Base-by-base conservation (phyloP, 768 basidiomycete species). In the Mycena venus region DNA sequence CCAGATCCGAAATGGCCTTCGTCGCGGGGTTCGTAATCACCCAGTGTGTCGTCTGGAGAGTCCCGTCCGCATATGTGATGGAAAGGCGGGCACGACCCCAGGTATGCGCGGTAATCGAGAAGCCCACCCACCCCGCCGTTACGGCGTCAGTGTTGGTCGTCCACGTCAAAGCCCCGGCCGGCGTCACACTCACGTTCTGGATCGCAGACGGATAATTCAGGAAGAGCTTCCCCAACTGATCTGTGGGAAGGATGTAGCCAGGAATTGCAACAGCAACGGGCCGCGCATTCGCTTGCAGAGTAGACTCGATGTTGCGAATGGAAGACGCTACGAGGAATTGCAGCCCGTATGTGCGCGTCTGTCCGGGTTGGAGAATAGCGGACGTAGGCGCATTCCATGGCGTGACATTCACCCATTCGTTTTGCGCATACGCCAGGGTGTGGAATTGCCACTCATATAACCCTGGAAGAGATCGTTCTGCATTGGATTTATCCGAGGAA, bases 401-500 rank as follows among this genome's bases (percentile, higher is more conserved):
- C 0, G 88, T 87, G 42, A 87, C 86, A 14, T 77, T 76, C 7
- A 83, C 82, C 90, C 90, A 90, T 77, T 90, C 89, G 76, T 89
- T 88, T 73, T 90, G 81, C 19, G 90, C 89, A 77, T 89, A 90
- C 0, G 90, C 90, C 27, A 89, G 79, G 8, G 89, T 90, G 69
- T 90, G 90, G 79, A 90, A 90, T 75, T 89, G 87, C 90, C 90
- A 90, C 82, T 90, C 90, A 80, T 90, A 90, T 11, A 90, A 77
- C 0, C 86, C 74, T 55, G 34, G 4, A 14, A 15, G 42, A 49
- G 21, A 44, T 7, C 2, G 9, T 11, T 9, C 40, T 25, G 9
- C 12, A 19, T 38, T 38, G 10, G 36, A 38, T 38, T 19, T 10
- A 31, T 36, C 23, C n/a, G n/a, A n/a, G n/a, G n/a, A n/a, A 3